phyloP scores from a whole-genome alignment of 352 stramenopile species.

The Phytophthora constricta region DNA sequence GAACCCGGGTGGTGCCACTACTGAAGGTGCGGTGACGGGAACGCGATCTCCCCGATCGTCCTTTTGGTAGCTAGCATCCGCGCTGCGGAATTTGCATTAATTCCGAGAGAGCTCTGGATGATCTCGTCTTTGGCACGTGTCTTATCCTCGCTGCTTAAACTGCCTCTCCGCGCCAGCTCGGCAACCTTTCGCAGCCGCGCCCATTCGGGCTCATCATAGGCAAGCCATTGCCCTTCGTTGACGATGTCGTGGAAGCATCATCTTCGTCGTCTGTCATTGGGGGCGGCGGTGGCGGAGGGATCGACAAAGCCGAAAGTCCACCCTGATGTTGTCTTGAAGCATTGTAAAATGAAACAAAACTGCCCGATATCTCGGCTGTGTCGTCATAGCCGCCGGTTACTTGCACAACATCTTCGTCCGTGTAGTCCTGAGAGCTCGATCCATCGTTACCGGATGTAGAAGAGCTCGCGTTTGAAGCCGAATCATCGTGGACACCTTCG shows the following conservation, averaged over 20 bases:
- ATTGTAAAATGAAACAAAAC: slow-evolving; percentile 87
- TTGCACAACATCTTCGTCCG: slow-evolving; percentile 69
- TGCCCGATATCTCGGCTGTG: slow-evolving; percentile 61
- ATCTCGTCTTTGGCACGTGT: slow-evolving; percentile 87
- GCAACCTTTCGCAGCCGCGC: slow-evolving; percentile 78
- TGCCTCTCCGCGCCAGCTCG: slow-evolving; percentile 78
- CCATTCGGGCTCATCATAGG: slow-evolving; percentile 89
- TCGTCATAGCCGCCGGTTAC: slow-evolving; percentile 72
- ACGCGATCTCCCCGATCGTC: slow-evolving; percentile 47
- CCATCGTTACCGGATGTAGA: slow-evolving; percentile 63
- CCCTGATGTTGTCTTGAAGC: slow-evolving; percentile 44
- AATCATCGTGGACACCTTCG: slow-evolving; percentile 58
- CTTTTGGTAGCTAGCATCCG: slow-evolving; percentile 65
- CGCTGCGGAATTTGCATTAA: slow-evolving; percentile 67
- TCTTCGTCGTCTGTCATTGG: slow-evolving; percentile 77
- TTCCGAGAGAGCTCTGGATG: slow-evolving; percentile 85
- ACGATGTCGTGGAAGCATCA: slow-evolving; percentile 62
- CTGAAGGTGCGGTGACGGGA: slow-evolving; percentile 26
- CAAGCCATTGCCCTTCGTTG: slow-evolving; percentile 52
- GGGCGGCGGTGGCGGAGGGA: slow-evolving; percentile 68
- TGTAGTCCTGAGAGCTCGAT: slow-evolving; percentile 68
- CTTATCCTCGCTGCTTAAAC: slow-evolving; percentile 84
- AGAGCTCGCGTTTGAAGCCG: slow-evolving; percentile 53
- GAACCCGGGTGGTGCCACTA: slow-evolving; percentile 59
- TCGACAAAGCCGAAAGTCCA: slow-evolving; percentile 59